Conservation (phyloP, 371 early-diverging fungal genomes). For the Mortierella sp. region DNA sequence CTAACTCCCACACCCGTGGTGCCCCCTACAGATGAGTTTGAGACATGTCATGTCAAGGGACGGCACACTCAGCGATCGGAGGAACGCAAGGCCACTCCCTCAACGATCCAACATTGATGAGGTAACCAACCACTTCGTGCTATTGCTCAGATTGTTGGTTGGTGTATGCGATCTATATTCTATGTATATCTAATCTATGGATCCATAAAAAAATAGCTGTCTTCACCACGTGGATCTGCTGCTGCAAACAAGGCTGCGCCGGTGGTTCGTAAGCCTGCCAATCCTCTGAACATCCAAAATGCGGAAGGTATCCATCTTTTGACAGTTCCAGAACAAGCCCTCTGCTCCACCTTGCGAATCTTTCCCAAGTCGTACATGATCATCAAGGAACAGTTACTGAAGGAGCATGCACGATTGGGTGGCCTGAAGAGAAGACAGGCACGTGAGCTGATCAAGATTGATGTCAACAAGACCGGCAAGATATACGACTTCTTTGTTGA, state of each 20-base stretch:
- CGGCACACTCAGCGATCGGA: slow-evolving; percentile 27
- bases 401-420: slow-evolving; percentile 84
- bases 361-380: slow-evolving; percentile 88
- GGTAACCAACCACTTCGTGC: slow-evolving; percentile 5
- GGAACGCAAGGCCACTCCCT: slow-evolving; percentile 43
- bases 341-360: slow-evolving; percentile 87
- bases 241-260: slow-evolving; percentile 28
- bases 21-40: slow-evolving; percentile 23
- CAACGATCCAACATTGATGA: slow-evolving; percentile 40
- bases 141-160: neutral
- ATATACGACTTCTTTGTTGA: slow-evolving; percentile 93
- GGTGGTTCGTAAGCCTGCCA: slow-evolving; percentile 57
- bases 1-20: too few species aligned
- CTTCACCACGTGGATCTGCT: slow-evolving; percentile 33
- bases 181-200: neutral
- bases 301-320: slow-evolving; percentile 91
- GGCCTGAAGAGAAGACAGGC: slow-evolving; percentile 79
- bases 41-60: slow-evolving; percentile 40
- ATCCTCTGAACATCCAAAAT: slow-evolving; percentile 81
- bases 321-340: slow-evolving; percentile 77
- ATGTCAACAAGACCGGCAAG: slow-evolving; percentile 85
- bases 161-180: neutral
- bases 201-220: slow-evolving; percentile 6
- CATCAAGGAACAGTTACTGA: slow-evolving; percentile 89
- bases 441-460: slow-evolving; percentile 86